Conservation (phyloP, 768 basidiomycete genomes). For the Sistotremastrum suecicum region DNA sequence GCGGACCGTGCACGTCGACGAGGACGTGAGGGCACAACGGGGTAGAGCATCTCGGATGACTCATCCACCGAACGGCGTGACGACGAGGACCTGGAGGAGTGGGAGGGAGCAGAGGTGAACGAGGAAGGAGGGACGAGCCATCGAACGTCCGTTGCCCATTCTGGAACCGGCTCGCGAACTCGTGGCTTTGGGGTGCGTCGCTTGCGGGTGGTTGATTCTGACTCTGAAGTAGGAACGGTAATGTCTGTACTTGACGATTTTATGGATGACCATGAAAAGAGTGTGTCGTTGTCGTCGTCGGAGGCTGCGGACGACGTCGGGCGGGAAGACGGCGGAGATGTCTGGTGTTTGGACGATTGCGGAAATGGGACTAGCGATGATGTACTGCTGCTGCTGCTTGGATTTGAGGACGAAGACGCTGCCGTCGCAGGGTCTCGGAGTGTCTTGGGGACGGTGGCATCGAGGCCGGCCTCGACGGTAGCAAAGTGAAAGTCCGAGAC, state of each 20-base stretch:
- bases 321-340: slow-evolving; percentile 15
- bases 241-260: slow-evolving; percentile 14
- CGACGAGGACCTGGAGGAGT: slow-evolving; percentile 3
- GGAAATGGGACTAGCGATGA: slow-evolving; percentile 9
- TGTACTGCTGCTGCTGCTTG: slow-evolving; percentile 15
- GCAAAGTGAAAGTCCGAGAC: slow-evolving; percentile 16
- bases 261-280: slow-evolving; percentile 23
- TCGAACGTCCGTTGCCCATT: slow-evolving; percentile 56
- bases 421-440: slow-evolving; percentile 12
- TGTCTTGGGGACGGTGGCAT: slow-evolving; percentile 11
- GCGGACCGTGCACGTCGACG: slow-evolving; percentile 1
- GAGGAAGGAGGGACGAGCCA: slow-evolving; percentile 36
- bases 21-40: slow-evolving; percentile 4
- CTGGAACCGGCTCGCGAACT: slow-evolving; percentile 30
- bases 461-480: slow-evolving; percentile 6
- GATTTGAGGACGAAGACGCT: slow-evolving; percentile 13
- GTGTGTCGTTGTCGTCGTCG: slow-evolving; percentile 26
- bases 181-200: slow-evolving; percentile 1
- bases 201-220: slow-evolving; percentile 1
- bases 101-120: not conserved
- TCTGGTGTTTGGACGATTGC: slow-evolving; percentile 9
- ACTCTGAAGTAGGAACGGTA: slow-evolving; percentile 13
- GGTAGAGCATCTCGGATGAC: slow-evolving; percentile 16
- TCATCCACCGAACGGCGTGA: not conserved
- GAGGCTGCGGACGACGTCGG: slow-evolving; percentile 26